phyloP scores from a whole-genome alignment of 78 protist species.

The Anaeramoeba flamelloides region DNA sequence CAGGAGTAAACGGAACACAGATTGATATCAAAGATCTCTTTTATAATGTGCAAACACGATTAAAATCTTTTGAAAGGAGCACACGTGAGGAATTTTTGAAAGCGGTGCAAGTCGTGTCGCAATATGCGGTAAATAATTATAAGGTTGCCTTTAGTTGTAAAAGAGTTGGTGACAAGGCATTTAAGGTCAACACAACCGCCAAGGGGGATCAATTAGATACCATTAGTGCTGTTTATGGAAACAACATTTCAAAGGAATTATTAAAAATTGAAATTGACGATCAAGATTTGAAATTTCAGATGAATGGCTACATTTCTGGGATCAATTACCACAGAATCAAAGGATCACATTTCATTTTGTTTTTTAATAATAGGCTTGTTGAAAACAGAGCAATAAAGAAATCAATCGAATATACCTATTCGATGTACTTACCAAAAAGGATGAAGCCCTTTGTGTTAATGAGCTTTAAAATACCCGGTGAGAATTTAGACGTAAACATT shows the following conservation, averaged over 20 bases:
- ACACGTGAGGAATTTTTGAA: constrained; percentile 57
- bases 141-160: neutral
- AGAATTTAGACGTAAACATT: constrained; percentile 82
- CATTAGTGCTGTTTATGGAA: neutral
- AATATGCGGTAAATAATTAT: constrained; percentile 7
- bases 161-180: neutral
- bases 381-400: constrained; percentile 37
- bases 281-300: neutral
- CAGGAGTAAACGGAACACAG: constrained; percentile 54
- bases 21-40: constrained; percentile 77
- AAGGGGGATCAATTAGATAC: neutral
- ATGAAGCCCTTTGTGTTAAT: constrained; percentile 60
- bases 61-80: constrained; percentile 32
- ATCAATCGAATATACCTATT: constrained; percentile 34
- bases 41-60: constrained; percentile 54
- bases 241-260: neutral
- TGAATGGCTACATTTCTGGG: constrained; percentile 39
- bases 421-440: constrained; percentile 44
- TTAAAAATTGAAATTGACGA: neutral
- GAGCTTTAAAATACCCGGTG: constrained; percentile 38
- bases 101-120: constrained; percentile 10
- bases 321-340: constrained; percentile 41
- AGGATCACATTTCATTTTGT: constrained; percentile 45
- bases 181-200: neutral
- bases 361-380: constrained; percentile 80